Percentiles rank a stretch among this genome's conserved stretches.
These are phyloP conservation scores for Botrytis hyacinthi DNA, from an alignment of 2,329 filamentous ascomycete genomes.

Conservation along the genomic window DNA sequence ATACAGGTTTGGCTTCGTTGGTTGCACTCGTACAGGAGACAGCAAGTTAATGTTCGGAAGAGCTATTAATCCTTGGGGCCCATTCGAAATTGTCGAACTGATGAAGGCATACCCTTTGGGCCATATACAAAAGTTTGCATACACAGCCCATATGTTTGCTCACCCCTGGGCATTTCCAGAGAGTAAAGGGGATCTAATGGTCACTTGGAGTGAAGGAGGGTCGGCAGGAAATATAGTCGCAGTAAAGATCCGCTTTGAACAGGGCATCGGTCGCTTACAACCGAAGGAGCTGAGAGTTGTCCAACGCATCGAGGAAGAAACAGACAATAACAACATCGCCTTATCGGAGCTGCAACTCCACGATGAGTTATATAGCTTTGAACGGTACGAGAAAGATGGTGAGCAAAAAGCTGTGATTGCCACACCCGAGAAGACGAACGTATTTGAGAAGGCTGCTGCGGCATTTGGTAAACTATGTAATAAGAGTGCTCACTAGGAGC, in stretches of 20 bases:
- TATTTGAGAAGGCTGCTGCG: constrained; percentile 1
- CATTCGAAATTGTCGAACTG: constrained; percentile 23
- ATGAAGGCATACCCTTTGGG: constrained; percentile 19
- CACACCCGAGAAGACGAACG: constrained; percentile 3
- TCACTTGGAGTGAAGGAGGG: constrained; percentile 30
- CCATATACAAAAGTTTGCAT: constrained; percentile 14
- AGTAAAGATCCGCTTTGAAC: constrained; percentile 23
- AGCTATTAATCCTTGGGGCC: constrained; percentile 26
- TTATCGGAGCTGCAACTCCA: constrained; percentile 4
- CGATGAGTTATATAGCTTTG: constrained; percentile 12
- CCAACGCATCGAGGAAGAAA: background rate
- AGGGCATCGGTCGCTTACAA: constrained; percentile 14
- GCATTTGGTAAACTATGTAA: constrained; percentile 11
- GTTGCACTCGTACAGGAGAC: constrained; percentile 24
- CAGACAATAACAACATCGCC: constrained; percentile 5
- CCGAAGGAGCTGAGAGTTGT: constrained; percentile 4
- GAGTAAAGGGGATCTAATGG: constrained; percentile 27
- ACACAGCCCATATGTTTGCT: constrained; percentile 28
- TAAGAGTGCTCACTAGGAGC: background rate
- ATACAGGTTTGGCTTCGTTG: constrained; percentile 27
- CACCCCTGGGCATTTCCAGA: constrained; percentile 30
- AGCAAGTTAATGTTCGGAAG: constrained; percentile 27
- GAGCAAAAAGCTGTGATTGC: constrained; percentile 3
- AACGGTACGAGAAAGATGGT: constrained; percentile 4
- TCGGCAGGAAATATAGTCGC: constrained; percentile 27